Conservation (phyloP, 306 rosid genomes). For the Malus fusca region DNA sequence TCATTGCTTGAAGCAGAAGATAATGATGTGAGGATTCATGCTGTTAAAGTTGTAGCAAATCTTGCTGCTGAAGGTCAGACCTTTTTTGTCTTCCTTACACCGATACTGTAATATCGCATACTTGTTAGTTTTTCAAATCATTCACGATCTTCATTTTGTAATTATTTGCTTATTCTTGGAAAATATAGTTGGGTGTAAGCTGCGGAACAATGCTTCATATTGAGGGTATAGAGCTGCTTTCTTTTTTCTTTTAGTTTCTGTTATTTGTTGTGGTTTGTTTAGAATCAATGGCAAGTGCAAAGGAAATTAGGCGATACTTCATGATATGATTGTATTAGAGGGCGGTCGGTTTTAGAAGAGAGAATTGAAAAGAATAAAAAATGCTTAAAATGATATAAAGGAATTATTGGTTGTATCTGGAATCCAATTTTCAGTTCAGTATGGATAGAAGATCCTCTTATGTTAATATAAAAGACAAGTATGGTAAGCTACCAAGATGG, state of each 20-base stretch:
- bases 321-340: not conserved
- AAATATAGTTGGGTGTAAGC: not conserved
- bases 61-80: slow-evolving; percentile 95
- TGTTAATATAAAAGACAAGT: not conserved
- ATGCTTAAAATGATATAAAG: not conserved
- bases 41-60: slow-evolving; percentile 99
- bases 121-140: not conserved
- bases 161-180: not conserved
- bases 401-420: not conserved
- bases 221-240: not conserved
- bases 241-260: not conserved
- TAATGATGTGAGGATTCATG: slow-evolving; percentile 86
- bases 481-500: not conserved
- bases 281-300: not conserved
- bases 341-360: not conserved
- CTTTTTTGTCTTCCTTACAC: not conserved
- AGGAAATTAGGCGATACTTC: not conserved
- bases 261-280: not conserved
- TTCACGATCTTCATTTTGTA: not conserved
- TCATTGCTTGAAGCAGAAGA: slow-evolving; percentile 97
- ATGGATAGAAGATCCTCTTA: not conserved
- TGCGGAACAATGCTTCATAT: not conserved
- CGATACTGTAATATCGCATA: not conserved
- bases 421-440: not conserved
- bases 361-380: not conserved